A percentile compares a stretch with the other conserved stretches of the same genome.
phyloP scores from a whole-genome alignment of 495 filamentous ascomycete species.

The Emericellopsis terricola region DNA sequence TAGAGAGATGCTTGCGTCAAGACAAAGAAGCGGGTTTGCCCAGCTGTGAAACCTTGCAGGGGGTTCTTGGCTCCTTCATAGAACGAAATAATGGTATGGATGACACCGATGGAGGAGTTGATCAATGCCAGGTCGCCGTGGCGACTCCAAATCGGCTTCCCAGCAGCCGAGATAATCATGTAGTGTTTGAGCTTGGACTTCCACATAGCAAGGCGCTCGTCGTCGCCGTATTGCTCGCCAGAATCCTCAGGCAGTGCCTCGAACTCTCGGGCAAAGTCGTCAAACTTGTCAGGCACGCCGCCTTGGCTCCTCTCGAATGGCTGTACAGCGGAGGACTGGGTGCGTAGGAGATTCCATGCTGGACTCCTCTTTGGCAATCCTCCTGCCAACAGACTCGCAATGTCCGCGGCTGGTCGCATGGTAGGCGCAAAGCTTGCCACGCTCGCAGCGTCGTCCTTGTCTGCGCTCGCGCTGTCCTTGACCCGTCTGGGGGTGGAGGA shows the following conservation, averaged over 20 bases:
- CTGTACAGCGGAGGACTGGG: constrained; percentile 37
- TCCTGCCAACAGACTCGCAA: constrained; percentile 69
- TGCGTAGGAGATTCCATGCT: constrained; percentile 39
- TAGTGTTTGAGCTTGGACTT: constrained; percentile 90
- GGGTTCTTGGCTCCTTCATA: constrained; percentile 64
- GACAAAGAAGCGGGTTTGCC: constrained; percentile 68
- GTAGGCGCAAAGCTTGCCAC: constrained; percentile 69
- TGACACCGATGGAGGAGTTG: constrained; percentile 84
- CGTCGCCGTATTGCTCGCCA: constrained; percentile 36
- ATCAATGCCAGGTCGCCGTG: constrained; percentile 81
- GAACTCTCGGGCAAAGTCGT: constrained; percentile 59
- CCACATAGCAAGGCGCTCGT: constrained; percentile 52
- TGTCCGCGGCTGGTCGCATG: constrained; percentile 49
- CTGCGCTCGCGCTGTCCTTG: constrained; percentile 11
- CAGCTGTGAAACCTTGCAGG: constrained; percentile 68
- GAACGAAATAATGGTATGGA: constrained; percentile 96
- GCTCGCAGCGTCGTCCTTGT: constrained; percentile 65
- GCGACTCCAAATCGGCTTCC: constrained; percentile 94
- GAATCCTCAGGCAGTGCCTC: constrained; percentile 52
- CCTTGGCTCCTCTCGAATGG: constrained; percentile 31
- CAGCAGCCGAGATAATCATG: constrained; percentile 84
- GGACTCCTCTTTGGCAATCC: constrained; percentile 36
- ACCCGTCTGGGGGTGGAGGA: constrained; percentile 12
- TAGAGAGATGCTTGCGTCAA: constrained; percentile 71
- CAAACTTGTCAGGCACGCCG: constrained; percentile 33